These are phyloP conservation scores for Daucus carota DNA, from an alignment of 129 eudicot species.

Conservation along the genomic window DNA sequence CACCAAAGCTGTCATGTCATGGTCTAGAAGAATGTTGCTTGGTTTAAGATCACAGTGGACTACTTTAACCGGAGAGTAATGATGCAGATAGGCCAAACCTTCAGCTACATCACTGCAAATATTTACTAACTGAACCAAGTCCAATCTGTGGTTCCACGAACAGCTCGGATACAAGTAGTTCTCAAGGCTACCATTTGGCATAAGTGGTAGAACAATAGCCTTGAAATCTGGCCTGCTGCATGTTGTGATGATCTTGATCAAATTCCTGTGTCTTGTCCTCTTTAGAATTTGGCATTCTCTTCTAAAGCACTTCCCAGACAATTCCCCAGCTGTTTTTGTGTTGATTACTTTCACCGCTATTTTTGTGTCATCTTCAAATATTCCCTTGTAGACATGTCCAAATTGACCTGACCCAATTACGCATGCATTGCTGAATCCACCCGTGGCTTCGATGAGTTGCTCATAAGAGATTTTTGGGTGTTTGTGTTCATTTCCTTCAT, in stretches of 20 bases:
- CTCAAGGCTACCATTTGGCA: constrained; percentile 88
- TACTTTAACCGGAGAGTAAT: constrained; percentile 68
- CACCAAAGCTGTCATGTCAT: constrained; percentile 74
- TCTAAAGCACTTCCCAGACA: constrained; percentile 37
- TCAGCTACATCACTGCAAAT: constrained; percentile 77
- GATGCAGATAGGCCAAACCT: constrained; percentile 79
- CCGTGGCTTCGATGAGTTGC: constrained; percentile 69
- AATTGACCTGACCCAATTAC: constrained; percentile 63
- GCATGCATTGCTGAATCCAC: constrained; percentile 47
- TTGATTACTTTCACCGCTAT: constrained; percentile 67
- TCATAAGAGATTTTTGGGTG: constrained; percentile 53
- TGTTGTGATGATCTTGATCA: constrained; percentile 61
- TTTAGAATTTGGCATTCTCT: constrained; percentile 73
- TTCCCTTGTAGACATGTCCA: constrained; percentile 78
- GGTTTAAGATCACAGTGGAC: constrained; percentile 93
- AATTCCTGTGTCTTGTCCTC: constrained; percentile 67
- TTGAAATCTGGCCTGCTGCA: constrained; percentile 77
- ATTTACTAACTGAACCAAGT: constrained; percentile 56
- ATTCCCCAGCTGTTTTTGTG: constrained; percentile 23
- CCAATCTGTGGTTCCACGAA: constrained; percentile 25
- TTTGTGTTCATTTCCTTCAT: constrained; percentile 19
- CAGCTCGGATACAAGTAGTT: constrained; percentile 53
- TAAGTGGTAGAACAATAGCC: constrained; percentile 75
- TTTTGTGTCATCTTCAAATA: constrained; percentile 51
- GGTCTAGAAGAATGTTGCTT: constrained; percentile 76